phyloP scores from a whole-genome alignment of 2,329 filamentous ascomycete genomes.

The Cordyceps cicadae region DNA sequence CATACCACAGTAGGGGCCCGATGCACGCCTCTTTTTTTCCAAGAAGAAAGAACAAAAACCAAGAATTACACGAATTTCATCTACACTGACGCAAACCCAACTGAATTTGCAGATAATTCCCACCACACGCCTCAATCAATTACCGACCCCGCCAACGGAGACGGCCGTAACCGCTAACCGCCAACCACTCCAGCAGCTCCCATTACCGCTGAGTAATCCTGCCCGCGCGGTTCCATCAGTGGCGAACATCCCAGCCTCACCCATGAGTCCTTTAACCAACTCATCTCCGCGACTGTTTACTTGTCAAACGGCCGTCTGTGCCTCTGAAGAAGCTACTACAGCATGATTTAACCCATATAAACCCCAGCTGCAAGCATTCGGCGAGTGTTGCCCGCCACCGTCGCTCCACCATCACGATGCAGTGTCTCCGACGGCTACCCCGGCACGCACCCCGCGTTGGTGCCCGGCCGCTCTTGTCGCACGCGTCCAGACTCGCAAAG shows the following conservation, averaged over 20 bases:
- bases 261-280: not conserved
- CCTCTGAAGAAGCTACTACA: not conserved
- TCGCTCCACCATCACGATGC: not conserved
- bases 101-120: no score
- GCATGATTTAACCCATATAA: not conserved
- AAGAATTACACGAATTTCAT: no score
- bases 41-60: no score
- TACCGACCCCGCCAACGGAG: not conserved
- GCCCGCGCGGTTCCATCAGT: not conserved
- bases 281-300: no score
- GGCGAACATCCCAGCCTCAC: slow-evolving; percentile 1
- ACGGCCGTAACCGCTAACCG: not conserved
- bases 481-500: not conserved
- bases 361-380: not conserved
- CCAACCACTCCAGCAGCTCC: not conserved
- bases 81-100: no score
- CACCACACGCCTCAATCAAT: no score
- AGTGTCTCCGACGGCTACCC: slow-evolving; percentile 1
- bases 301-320: no score
- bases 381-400: not conserved
- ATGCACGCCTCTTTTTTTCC: no score
- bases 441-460: not conserved
- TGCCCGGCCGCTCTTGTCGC: not conserved
- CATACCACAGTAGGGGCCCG: no score
- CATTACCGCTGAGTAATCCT: slow-evolving; percentile 4